A percentile compares a stretch with the other conserved stretches of the same genome.
These are phyloP conservation scores for Novymonas esmeraldas DNA, from an alignment of 208 protist genomes.

Conservation along the genomic window DNA sequence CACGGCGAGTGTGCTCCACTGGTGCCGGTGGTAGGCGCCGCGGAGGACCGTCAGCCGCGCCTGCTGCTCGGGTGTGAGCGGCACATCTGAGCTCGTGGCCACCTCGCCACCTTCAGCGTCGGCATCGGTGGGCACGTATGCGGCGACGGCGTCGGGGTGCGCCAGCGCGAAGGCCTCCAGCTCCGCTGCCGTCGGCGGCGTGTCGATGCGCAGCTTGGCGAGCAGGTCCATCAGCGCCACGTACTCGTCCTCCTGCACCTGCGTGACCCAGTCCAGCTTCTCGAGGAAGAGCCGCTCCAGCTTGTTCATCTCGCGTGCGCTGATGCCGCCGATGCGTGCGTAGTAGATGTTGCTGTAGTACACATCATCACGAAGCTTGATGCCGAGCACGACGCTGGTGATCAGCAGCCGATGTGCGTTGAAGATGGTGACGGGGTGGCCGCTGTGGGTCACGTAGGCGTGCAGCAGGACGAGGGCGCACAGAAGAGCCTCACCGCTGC, in stretches of 20 bases:
- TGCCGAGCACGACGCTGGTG: slow-evolving; percentile 85
- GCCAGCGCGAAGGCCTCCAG: slow-evolving; percentile 34
- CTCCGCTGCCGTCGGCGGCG: slow-evolving; percentile 18
- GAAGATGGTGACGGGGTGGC: slow-evolving; percentile 85
- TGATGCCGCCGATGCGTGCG: slow-evolving; percentile 91
- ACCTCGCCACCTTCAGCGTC: slow-evolving; percentile 22
- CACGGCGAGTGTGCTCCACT: slow-evolving; percentile 35
- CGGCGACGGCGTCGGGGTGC: slow-evolving; percentile 29
- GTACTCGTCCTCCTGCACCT: slow-evolving; percentile 64
- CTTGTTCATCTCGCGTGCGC: slow-evolving; percentile 84
- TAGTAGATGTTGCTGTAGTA: slow-evolving; percentile 95
- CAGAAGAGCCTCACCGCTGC: slow-evolving; percentile 88
- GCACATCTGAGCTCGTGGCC: too few species aligned
- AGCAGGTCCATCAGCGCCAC: slow-evolving; percentile 46
- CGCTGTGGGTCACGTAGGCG: slow-evolving; percentile 70
- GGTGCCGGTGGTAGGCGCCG: slow-evolving; percentile 41
- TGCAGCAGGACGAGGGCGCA: slow-evolving; percentile 90
- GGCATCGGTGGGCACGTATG: slow-evolving; percentile 37
- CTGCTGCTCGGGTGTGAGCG: too few species aligned
- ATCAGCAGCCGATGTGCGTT: slow-evolving; percentile 94
- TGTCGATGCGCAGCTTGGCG: slow-evolving; percentile 22
- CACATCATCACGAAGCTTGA: slow-evolving; percentile 94
- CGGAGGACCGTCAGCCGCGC: slow-evolving; percentile 19
- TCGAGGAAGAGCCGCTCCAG: slow-evolving; percentile 91
- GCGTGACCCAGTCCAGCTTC: slow-evolving; percentile 81